Conservation (phyloP, 257 asterid genomes). For the Nicotiana obtusifolia region DNA sequence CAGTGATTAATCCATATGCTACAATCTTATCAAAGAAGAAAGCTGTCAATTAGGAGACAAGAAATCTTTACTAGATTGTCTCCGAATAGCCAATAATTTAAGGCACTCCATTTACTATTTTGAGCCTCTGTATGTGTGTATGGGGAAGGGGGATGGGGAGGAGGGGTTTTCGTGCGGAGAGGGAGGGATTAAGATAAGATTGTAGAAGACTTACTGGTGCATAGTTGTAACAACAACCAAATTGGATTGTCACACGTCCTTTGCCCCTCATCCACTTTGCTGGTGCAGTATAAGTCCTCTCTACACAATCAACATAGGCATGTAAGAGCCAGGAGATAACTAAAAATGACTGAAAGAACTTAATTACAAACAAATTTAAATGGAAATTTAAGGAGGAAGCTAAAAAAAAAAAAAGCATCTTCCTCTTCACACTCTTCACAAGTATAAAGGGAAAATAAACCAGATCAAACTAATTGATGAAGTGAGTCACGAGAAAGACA, state of each 20-base stretch:
- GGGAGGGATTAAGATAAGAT: neutral
- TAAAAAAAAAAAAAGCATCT: neutral
- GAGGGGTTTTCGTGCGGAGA: neutral
- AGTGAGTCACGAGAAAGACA: neutral
- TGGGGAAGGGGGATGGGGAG: neutral
- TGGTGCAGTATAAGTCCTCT: slow-evolving; percentile 35
- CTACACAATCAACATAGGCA: slow-evolving; percentile 12
- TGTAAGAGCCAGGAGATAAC: neutral
- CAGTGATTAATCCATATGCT: neutral
- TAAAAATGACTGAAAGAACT: neutral
- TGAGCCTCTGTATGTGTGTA: neutral
- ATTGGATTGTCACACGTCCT: slow-evolving; percentile 43
- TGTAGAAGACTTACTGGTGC: slow-evolving; percentile 16
- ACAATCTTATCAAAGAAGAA: neutral
- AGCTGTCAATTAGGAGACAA: neutral
- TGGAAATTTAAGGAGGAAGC: neutral
- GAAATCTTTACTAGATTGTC: neutral
- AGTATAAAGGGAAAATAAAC: neutral
- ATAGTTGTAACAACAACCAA: slow-evolving; percentile 46
- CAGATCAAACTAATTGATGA: slow-evolving; percentile 6
- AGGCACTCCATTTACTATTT: neutral
- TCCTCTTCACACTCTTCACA: neutral
- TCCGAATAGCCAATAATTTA: neutral
- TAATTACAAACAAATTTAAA: neutral
- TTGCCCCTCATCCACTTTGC: slow-evolving; percentile 44